These are phyloP conservation scores for Apiotrichum veenhuisii DNA, from an alignment of 1,284 basidiomycete genomes.

Conservation along the genomic window DNA sequence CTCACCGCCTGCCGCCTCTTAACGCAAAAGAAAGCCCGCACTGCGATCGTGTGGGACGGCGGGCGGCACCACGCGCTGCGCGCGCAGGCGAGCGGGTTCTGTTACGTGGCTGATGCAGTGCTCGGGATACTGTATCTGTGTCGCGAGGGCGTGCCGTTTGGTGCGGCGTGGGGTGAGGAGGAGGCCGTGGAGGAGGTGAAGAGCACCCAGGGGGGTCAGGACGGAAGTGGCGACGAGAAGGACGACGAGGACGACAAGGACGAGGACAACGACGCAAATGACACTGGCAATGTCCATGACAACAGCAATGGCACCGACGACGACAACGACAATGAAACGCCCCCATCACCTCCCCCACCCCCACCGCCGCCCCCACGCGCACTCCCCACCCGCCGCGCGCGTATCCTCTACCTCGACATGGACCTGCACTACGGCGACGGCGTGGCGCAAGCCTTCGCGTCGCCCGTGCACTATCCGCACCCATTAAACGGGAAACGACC, in stretches of 20 bases:
- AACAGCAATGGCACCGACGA: too few species aligned
- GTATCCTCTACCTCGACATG: constrained; percentile 84
- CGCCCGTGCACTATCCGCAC: constrained; percentile 22
- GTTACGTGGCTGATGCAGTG: constrained; percentile 87
- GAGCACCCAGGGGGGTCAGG: too few species aligned
- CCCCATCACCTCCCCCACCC: too few species aligned
- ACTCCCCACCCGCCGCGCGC: constrained; percentile 50
- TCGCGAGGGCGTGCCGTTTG: constrained; percentile 22
- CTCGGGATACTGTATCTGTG: constrained; percentile 59
- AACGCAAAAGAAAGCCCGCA: constrained; percentile 54
- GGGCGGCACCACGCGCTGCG: constrained; percentile 57
- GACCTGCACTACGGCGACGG: constrained; percentile 85
- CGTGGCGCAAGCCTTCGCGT: constrained; percentile 70
- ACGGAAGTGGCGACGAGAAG: background rate
- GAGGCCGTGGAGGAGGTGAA: background rate
- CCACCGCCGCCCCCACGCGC: too few species aligned
- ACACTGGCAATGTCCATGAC: too few species aligned
- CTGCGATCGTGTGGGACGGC: constrained; percentile 79
- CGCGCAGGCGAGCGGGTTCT: constrained; percentile 78
- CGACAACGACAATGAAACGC: too few species aligned
- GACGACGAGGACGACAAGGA: background rate
- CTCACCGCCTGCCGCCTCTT: constrained; percentile 66
- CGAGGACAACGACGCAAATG: too few species aligned
- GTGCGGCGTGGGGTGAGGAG: background rate
- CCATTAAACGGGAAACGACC: constrained; percentile 38